These are phyloP conservation scores for Zangia roseola DNA, from an alignment of 768 basidiomycete species.

Conservation along the genomic window DNA sequence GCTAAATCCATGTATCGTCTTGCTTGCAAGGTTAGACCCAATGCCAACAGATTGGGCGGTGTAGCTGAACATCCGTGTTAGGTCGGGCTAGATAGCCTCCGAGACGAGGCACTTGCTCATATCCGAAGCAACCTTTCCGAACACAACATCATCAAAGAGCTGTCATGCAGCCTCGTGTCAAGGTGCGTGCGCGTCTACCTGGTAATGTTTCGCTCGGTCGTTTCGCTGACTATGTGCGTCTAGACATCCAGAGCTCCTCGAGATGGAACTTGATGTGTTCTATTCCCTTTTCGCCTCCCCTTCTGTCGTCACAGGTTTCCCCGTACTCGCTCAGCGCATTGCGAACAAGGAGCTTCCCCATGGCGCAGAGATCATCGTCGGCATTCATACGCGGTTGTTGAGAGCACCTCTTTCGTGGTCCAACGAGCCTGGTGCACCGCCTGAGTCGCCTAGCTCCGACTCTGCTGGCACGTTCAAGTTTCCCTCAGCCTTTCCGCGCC, in stretches of 20 bases:
- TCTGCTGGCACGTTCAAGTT: no score
- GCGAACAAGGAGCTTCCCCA: slow-evolving; percentile 18
- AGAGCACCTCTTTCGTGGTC: not conserved
- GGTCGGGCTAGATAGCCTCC: slow-evolving; percentile 21
- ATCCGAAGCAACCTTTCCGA: slow-evolving; percentile 20
- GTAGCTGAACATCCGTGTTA: not conserved
- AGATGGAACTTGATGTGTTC: slow-evolving; percentile 26
- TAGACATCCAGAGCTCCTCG: slow-evolving; percentile 17
- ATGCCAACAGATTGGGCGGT: not conserved
- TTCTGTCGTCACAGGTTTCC: slow-evolving; percentile 10
- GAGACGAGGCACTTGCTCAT: slow-evolving; percentile 15
- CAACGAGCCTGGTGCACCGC: not conserved
- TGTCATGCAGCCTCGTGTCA: slow-evolving; percentile 17
- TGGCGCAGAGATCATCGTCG: slow-evolving; percentile 24
- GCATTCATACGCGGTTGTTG: slow-evolving; percentile 18
- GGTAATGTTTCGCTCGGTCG: not conserved
- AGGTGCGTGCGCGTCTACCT: slow-evolving; percentile 9
- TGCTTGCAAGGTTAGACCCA: slow-evolving; percentile 35
- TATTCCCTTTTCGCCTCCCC: slow-evolving; percentile 15
- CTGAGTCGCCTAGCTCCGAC: not conserved
- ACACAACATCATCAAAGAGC: slow-evolving; percentile 24
- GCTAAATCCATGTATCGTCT: slow-evolving; percentile 47
- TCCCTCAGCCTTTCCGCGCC: no score
- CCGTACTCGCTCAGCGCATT: slow-evolving; percentile 13
- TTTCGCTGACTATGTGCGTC: not conserved